Evolutionary conservation across 176 grass and related monocot genomes (phyloP), one percentile per base, ranked within the genome.

Genomic region (Raddia distichophylla): DNA sequence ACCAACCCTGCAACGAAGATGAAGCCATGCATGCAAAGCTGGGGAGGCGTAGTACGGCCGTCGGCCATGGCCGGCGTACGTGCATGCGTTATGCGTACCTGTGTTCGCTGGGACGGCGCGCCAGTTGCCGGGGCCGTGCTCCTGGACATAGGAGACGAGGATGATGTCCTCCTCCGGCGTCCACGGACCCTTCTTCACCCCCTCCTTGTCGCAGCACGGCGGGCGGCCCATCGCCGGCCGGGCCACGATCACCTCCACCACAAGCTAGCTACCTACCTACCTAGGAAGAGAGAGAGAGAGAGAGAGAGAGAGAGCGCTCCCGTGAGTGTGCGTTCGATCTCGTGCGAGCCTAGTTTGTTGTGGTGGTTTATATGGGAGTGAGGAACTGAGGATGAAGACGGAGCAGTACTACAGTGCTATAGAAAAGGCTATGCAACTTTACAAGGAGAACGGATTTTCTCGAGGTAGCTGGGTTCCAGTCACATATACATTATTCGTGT

Each of bases 161-260:
- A 83, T 77, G 40, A 95, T 87, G 88, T 95, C 93, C 80, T 95
- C 93, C 81, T 95, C 93, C 43, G 93, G 90, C 18, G 90, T 92
- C 93, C 93, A 95, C 40, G 93, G 93, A 5, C 93, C 93, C 82
- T 95, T 95, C 93, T 92, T 95, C 78, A 92, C 87, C 14, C 85
- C 85, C 10, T 82, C 90, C 84, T 86, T 88, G 58, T 84, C 75
- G 60, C 85, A 92, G 69, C 93, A 95, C 63, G 93, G 87, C 69
- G 82, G 82, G 16, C 90, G 89, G 37, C 88, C 87, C 93, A 95
- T 94, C 11, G 49, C 48, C 48, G 48, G 49, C 12, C 27, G 60
- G 5, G 3, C 8, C n/a, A 60, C 2, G 27, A 63, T 33, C 22
- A 6, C 57, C 57, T 22, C 57, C 57, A 11, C 58, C 19, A 60